These are phyloP conservation scores for Simmondsia chinensis DNA, from an alignment of 148 eudicot species.

Conservation along the genomic window DNA sequence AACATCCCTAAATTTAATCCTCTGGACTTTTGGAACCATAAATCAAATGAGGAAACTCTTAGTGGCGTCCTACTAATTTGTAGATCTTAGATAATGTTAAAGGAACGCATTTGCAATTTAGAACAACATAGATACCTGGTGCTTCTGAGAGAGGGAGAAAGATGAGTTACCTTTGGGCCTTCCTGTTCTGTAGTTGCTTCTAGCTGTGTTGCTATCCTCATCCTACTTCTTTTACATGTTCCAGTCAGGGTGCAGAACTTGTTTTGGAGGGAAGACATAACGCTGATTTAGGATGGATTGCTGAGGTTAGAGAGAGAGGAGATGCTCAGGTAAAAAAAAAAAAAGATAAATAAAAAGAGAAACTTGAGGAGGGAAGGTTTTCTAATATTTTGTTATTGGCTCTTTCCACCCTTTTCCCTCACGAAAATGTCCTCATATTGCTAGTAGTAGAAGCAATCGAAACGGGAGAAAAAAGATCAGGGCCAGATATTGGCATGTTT, in stretches of 20 bases:
- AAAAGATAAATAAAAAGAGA: not conserved
- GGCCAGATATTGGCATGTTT: no score
- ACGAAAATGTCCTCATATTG: no score
- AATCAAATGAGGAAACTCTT: no score
- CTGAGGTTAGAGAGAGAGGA: constrained; percentile 65
- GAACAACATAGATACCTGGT: no score
- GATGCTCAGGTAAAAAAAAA: constrained; percentile 41
- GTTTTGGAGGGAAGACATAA: constrained; percentile 88
- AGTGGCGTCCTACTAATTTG: no score
- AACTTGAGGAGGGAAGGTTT: not conserved
- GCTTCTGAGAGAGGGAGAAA: not conserved
- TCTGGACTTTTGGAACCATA: no score
- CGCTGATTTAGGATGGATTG: constrained; percentile 81
- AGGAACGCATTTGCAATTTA: no score
- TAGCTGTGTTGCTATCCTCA: not conserved
- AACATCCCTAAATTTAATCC: no score
- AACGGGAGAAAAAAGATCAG: no score
- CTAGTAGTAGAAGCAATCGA: no score
- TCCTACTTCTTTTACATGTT: constrained; percentile 7
- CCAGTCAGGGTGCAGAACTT: constrained; percentile 60
- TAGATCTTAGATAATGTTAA: no score
- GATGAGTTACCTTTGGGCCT: constrained; percentile 1
- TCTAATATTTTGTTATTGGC: not conserved
- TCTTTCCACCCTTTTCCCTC: not conserved
- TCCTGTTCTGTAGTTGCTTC: constrained; percentile 4